Conservation (phyloP, 768 basidiomycete species). For the Russula earlei region DNA sequence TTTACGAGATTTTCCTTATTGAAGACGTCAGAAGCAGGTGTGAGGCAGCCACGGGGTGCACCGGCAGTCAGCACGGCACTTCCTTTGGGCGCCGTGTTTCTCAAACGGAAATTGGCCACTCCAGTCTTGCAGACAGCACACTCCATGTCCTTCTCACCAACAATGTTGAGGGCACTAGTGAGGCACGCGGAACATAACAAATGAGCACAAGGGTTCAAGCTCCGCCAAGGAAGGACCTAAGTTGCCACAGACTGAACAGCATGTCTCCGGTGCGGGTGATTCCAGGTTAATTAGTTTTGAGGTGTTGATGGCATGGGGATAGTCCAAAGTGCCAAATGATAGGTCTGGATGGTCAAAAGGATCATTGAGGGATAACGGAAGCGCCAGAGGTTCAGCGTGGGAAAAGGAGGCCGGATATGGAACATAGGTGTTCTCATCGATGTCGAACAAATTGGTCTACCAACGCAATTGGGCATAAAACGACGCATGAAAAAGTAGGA, state of each 20-base stretch:
- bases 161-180: constrained; percentile 81
- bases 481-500: background rate
- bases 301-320: constrained; percentile 24
- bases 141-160: constrained; percentile 82
- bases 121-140: constrained; percentile 69
- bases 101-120: constrained; percentile 50
- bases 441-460: constrained; percentile 52
- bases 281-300: constrained; percentile 21
- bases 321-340: constrained; percentile 22
- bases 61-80: constrained; percentile 12
- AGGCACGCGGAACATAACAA: constrained; percentile 72
- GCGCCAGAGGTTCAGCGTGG: constrained; percentile 26
- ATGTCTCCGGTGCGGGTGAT: constrained; percentile 22
- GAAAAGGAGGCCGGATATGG: constrained; percentile 33
- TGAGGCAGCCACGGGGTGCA: constrained; percentile 17
- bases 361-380: constrained; percentile 33
- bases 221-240: constrained; percentile 44
- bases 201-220: constrained; percentile 66
- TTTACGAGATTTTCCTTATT: constrained; percentile 24
- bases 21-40: constrained; percentile 20
- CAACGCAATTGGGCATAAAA: constrained; percentile 24
- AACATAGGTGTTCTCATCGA: constrained; percentile 62
- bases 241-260: constrained; percentile 59
- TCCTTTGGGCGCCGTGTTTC: constrained; percentile 24
- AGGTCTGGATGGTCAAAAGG: constrained; percentile 32